Evolutionary conservation across 495 filamentous ascomycete species (phyloP).

Genomic region (Amorphotheca resinae): DNA sequence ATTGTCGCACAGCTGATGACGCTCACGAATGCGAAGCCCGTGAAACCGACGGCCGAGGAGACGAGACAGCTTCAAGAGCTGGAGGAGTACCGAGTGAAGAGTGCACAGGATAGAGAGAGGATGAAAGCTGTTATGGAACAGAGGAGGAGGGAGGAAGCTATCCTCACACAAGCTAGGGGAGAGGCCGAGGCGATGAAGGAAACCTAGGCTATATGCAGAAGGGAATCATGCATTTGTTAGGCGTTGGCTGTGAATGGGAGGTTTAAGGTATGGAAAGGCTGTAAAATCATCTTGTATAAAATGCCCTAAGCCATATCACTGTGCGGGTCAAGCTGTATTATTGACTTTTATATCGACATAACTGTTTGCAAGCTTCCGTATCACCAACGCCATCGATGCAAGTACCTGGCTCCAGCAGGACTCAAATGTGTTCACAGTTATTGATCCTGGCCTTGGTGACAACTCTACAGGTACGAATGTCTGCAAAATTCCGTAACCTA

Average conservation of each 20-base stretch:
- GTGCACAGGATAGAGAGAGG: conserved; percentile 36
- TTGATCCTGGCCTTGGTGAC: too few relatives aligned
- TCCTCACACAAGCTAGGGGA: conserved; percentile 9
- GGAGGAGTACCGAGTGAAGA: conserved; percentile 44
- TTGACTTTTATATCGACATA: too few relatives aligned
- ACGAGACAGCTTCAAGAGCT: conserved; percentile 43
- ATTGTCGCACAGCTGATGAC: conserved; percentile 59
- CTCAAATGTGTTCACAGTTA: too few relatives aligned
- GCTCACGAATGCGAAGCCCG: conserved; percentile 51
- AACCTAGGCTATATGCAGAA: not conserved
- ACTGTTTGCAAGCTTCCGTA: too few relatives aligned
- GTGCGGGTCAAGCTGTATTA: too few relatives aligned
- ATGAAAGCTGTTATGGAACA: conserved; percentile 6
- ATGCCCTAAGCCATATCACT: too few relatives aligned
- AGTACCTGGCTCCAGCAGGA: too few relatives aligned
- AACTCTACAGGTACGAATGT: too few relatives aligned
- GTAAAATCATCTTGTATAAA: too few relatives aligned
- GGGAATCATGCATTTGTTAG: conserved; percentile 5
- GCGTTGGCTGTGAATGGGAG: conserved; percentile 11
- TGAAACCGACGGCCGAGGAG: conserved; percentile 51
- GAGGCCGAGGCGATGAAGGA: not conserved
- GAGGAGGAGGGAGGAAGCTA: conserved; percentile 13
- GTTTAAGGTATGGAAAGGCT: not conserved
- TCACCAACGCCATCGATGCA: too few relatives aligned
- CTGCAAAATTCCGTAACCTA: too few relatives aligned